Base-by-base conservation (phyloP, 1,139 yeast species). In the Yamadazyma mexicana region DNA sequence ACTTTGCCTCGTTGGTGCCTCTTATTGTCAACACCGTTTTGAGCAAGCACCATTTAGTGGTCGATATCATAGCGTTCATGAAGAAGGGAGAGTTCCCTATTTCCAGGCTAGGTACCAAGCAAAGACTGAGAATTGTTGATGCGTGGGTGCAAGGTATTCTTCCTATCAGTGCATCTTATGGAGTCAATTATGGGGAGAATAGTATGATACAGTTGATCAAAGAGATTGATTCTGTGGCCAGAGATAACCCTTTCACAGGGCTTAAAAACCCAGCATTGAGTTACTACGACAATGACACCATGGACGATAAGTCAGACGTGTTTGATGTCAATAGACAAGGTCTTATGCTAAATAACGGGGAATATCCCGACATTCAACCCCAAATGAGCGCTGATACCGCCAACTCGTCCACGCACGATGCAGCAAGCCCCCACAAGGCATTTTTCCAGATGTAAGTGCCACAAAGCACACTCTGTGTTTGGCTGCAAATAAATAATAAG, bases 61-160 rank as follows among this genome's bases (percentile, higher is more conserved):
- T 89, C 33, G 97, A 92, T 59, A 76, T 89, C 34, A 86, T 94
- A 37, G 87, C 91, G 0, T 92, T 91, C 60, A 80, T 87, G 40
- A 79, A 77, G 40, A 71, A 70, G 38, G 84, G 81, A 0, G 79
- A 73, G 33, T 77, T 83, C 48, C 91, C 89, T 1, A 69, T 75
- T 33, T 86, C 92, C 20, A 66, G 88, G 49, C 64, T 83, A 39
- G 89, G 91, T 12, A 81, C 81, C 40, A 83, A 80, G 56, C 95
- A 88, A 62, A 72, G 98, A 38, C 83, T 84, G 1, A 73, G 79
- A 44, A 76, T 88, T 17, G 70, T 89, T 7, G 77, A 72, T 52
- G 77, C 77, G 1, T 72, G 77, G 77, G 76, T 70, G 2, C 75
- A 70, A 49, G 76, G 76, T 3, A 69, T 70, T 23, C 59, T 72